Percentiles rank a stretch among this genome's conserved stretches.
Conservation (phyloP, 2,329 filamentous ascomycete genomes). For the Graphilbum fragrans region DNA sequence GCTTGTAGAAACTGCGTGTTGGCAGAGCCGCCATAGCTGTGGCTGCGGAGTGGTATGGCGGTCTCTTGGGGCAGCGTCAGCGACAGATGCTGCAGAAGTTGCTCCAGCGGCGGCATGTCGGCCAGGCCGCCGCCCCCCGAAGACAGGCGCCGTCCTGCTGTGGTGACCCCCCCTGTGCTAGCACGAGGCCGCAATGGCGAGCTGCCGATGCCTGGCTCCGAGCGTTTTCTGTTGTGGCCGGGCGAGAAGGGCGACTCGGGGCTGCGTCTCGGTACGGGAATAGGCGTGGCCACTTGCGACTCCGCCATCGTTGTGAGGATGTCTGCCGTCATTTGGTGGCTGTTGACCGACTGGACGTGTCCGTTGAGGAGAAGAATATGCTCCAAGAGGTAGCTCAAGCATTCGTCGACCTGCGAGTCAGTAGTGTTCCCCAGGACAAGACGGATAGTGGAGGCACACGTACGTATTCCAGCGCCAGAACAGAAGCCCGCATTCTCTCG, state of each 20-base stretch:
- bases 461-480: constrained; percentile 39
- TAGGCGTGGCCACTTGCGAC: constrained; percentile 25
- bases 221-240: constrained; percentile 2
- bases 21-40: not conserved
- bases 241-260: not conserved
- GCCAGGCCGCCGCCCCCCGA: constrained; percentile 16
- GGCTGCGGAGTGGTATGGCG: constrained; percentile 6
- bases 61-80: constrained; percentile 25
- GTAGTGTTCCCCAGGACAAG: constrained; percentile 4
- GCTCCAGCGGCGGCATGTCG: constrained; percentile 28
- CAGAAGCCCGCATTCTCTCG: constrained; percentile 29
- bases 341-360: constrained; percentile 30
- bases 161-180: constrained; percentile 4
- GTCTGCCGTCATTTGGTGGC: constrained; percentile 28
- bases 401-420: constrained; percentile 34
- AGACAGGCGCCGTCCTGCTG: constrained; percentile 20
- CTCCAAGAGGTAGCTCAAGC: constrained; percentile 37
- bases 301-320: constrained; percentile 29
- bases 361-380: constrained; percentile 28
- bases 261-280: not conserved
- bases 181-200: constrained; percentile 23
- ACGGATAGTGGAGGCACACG: constrained; percentile 11
- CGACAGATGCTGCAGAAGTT: constrained; percentile 35
- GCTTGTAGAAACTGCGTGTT: constrained; percentile 15
- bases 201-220: constrained; percentile 6